A percentile compares a stretch with the other conserved stretches of the same genome.
phyloP scores from a whole-genome alignment of 495 filamentous ascomycete genomes.

The Viridothelium virens region DNA sequence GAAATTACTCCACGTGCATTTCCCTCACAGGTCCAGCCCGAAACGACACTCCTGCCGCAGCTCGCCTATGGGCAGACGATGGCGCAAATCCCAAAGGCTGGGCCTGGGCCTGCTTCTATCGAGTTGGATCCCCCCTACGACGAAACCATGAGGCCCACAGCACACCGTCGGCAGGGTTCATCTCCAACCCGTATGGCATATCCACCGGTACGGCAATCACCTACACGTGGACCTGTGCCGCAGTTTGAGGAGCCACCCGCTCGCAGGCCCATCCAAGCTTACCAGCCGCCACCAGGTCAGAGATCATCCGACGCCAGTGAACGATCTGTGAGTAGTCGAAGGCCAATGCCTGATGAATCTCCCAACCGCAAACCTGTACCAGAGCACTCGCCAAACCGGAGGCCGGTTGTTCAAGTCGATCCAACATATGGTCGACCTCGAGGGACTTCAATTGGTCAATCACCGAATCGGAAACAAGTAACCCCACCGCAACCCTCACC shows the following conservation, averaged over 20 bases:
- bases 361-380: constrained; percentile 3
- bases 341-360: neutral
- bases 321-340: neutral
- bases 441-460: neutral
- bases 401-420: constrained; percentile 6
- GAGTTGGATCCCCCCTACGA: neutral
- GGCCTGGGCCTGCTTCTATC: neutral
- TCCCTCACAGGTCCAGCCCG: neutral
- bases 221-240: neutral
- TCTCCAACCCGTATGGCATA: constrained; percentile 1
- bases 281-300: neutral
- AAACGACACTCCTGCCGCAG: neutral
- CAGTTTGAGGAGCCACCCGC: neutral
- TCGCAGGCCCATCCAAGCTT: neutral
- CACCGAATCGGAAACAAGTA: neutral
- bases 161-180: neutral
- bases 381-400: neutral
- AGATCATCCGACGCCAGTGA: constrained; percentile 7
- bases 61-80: neutral
- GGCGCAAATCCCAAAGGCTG: neutral
- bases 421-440: neutral
- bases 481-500: neutral
- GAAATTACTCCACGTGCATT: constrained; percentile 3
- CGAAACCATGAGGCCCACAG: neutral
- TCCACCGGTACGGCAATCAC: constrained; percentile 1